A percentile compares a stretch with the other conserved stretches of the same genome.
Evolutionary conservation across 208 protist genomes (phyloP).

Genomic region (Jaenimonas drosophilae): DNA sequence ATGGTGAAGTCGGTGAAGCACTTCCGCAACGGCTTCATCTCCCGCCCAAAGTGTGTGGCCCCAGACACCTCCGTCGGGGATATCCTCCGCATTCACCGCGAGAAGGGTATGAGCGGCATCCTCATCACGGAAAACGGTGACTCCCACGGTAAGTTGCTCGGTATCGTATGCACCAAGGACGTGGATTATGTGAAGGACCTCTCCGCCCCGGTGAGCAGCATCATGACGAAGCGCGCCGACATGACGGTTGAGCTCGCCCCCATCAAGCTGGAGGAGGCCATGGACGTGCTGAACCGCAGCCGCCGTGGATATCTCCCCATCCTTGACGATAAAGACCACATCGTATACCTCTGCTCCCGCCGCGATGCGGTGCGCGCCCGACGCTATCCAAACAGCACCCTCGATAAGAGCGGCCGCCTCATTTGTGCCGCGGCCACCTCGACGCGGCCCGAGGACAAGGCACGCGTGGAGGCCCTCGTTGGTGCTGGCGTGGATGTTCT

Average conservation of each 20-base stretch:
- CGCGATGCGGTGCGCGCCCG: conserved; percentile 79
- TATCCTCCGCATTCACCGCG: conserved; percentile 88
- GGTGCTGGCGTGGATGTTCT: conserved; percentile 90
- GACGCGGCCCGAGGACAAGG: conserved; percentile 85
- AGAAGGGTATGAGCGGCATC: conserved; percentile 94
- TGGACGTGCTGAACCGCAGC: conserved; percentile 90
- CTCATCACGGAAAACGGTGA: conserved; percentile 93
- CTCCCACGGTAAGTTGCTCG: conserved; percentile 92
- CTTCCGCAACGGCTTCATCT: conserved; percentile 97
- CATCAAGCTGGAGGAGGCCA: conserved; percentile 91
- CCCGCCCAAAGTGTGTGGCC: conserved; percentile 86
- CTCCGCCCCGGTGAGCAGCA: conserved; percentile 45
- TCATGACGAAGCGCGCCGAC: conserved; percentile 79
- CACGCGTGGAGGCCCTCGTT: conserved; percentile 70
- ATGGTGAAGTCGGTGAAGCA: conserved; percentile 92
- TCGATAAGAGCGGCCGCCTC: conserved; percentile 70
- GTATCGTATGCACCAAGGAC: conserved; percentile 96
- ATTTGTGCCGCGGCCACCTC: conserved; percentile 88
- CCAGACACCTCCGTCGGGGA: conserved; percentile 78
- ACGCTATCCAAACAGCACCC: conserved; percentile 69
- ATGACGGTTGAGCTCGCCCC: conserved; percentile 79
- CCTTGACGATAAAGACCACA: conserved; percentile 86
- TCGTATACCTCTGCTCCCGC: conserved; percentile 88
- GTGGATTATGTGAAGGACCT: conserved; percentile 95
- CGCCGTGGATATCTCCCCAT: conserved; percentile 95